Evolutionary conservation across 192 early-diverging fungal genomes (phyloP), one percentile per base, ranked within the genome.

Genomic region (Pecoramyces ruminantium): DNA sequence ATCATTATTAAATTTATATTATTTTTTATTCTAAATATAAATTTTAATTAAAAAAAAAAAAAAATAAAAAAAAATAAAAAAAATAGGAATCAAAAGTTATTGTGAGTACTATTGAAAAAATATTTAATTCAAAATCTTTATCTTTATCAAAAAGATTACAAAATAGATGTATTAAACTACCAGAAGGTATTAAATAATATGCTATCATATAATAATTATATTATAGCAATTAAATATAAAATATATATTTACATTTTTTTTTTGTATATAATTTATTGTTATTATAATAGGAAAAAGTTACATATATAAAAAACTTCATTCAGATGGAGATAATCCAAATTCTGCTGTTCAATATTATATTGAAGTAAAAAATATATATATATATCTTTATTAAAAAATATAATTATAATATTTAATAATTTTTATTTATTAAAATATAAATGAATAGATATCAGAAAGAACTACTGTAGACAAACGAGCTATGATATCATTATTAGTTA

Each of bases 341-440:
- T 95, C 93, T 78, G 93, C 94, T 38, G 90, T 97, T 34, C 95
- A 96, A 78, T 90, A 94, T 85, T 93, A 93, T 81, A 83, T 96
- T 27, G 93, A 95, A 82, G 86, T 81, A 79, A 12, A n/a, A n/a
- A n/a, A n/a, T n/a, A n/a, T n/a, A n/a, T n/a, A n/a, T n/a, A n/a
- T n/a, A n/a, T n/a, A n/a, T n/a, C n/a, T n/a, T n/a, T n/a, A n/a
- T n/a, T n/a, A n/a, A n/a, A n/a, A n/a, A n/a, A n/a, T n/a, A n/a
- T n/a, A n/a, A n/a, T n/a, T n/a, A n/a, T n/a, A n/a, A n/a, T n/a
- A n/a, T n/a, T n/a, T n/a, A n/a, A n/a, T 6, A 87, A 90, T 82
- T 88, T 89, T 38, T 39, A 39, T 39, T 1, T 14, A 67, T n/a
- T 2, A n/a, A 21, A 67, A 21, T 11, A 21, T 21, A 17, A 4